Conservation (phyloP, 2,329 filamentous ascomycete genomes). For the Fusarium decemcellulare region DNA sequence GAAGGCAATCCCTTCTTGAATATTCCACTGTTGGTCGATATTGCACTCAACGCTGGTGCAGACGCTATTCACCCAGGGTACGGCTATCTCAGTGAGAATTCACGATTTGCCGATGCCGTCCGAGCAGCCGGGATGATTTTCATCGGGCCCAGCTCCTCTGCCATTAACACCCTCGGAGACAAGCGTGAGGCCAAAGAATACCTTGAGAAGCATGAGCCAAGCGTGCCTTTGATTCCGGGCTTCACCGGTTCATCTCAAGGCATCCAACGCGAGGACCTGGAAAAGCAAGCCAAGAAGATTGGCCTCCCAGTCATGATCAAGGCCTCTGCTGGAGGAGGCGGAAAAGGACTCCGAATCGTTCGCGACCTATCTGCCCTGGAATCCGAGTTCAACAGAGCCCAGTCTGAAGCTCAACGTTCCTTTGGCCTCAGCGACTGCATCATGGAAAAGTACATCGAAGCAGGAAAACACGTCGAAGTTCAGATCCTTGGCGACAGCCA, state of each 20-base stretch:
- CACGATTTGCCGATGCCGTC: background rate
- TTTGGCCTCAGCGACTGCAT: slow-evolving; percentile 55
- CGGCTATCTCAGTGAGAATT: slow-evolving; percentile 1
- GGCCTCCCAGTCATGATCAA: slow-evolving; percentile 60
- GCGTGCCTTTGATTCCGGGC: slow-evolving; percentile 9
- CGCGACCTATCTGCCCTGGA: slow-evolving; percentile 34
- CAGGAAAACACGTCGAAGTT: slow-evolving; percentile 59
- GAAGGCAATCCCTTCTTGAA: background rate
- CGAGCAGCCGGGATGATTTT: slow-evolving; percentile 62
- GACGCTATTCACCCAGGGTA: background rate
- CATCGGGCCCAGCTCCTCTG: slow-evolving; percentile 67
- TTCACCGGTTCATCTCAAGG: slow-evolving; percentile 5
- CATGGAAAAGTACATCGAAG: slow-evolving; percentile 55
- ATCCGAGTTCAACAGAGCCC: slow-evolving; percentile 42
- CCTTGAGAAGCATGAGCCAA: slow-evolving; percentile 29
- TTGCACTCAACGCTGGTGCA: background rate
- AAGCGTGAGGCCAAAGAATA: slow-evolving; percentile 39
- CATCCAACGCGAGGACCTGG: slow-evolving; percentile 18
- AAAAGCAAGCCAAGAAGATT: slow-evolving; percentile 27
- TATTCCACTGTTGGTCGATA: background rate
- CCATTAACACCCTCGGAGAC: slow-evolving; percentile 49
- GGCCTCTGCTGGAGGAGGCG: slow-evolving; percentile 59
- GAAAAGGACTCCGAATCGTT: slow-evolving; percentile 54
- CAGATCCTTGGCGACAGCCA: slow-evolving; percentile 60
- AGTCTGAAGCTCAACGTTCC: slow-evolving; percentile 52